phyloP scores from a whole-genome alignment of 805 yeast species.

The Metschnikowia colocasiae region DNA sequence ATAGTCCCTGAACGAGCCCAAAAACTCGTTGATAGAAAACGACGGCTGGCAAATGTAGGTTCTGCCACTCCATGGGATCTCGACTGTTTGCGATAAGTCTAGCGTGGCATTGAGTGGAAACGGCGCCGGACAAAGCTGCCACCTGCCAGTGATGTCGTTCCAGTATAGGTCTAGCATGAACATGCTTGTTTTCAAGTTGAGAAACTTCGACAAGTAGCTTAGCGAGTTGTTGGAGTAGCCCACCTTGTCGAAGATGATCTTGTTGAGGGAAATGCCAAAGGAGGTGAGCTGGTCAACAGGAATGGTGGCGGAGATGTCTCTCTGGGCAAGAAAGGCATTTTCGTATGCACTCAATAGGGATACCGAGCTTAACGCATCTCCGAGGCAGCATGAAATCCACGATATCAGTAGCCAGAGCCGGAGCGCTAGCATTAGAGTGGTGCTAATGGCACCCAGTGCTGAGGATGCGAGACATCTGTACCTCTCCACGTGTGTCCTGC shows the following conservation, averaged over 20 bases:
- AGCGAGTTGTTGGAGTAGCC: slow-evolving; percentile 25
- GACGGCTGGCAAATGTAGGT: slow-evolving; percentile 28
- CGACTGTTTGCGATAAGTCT: slow-evolving; percentile 10
- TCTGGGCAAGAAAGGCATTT: slow-evolving; percentile 29
- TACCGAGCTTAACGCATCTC: neutral
- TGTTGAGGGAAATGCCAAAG: slow-evolving; percentile 32
- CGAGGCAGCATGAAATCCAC: neutral
- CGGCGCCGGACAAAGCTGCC: slow-evolving; percentile 57
- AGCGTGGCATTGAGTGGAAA: slow-evolving; percentile 27
- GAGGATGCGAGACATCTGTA: no score
- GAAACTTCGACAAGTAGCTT: slow-evolving; percentile 8
- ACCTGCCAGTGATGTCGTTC: slow-evolving; percentile 40
- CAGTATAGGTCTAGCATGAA: slow-evolving; percentile 47
- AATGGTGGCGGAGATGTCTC: slow-evolving; percentile 30
- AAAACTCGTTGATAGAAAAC: slow-evolving; percentile 23
- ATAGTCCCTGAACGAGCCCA: slow-evolving; percentile 20
- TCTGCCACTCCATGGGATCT: slow-evolving; percentile 26
- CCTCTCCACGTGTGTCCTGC: no score
- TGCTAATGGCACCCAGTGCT: no score
- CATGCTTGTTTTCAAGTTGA: slow-evolving; percentile 16
- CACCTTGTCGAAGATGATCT: slow-evolving; percentile 25
- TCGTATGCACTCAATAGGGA: slow-evolving; percentile 7
- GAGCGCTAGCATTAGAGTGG: neutral
- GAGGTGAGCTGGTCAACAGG: slow-evolving; percentile 34
- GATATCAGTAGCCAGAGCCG: slow-evolving; percentile 1